Percentiles rank a stretch among this genome's conserved stretches.
Conservation (phyloP, 345 rosid species). For the Lepidium aucheri region DNA sequence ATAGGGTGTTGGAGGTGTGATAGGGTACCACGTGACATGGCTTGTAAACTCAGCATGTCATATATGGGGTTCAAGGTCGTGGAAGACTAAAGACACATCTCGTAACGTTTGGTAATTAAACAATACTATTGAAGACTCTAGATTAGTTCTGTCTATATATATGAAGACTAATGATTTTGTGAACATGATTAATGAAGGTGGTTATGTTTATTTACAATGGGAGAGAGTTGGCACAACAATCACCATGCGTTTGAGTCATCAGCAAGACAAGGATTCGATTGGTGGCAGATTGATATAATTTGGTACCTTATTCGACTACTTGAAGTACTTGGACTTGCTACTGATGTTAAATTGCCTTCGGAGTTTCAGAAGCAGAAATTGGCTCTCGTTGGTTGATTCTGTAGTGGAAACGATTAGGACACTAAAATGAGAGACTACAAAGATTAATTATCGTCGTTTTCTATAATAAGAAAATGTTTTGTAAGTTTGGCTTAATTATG, state of each 20-base stretch:
- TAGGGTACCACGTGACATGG: conserved; percentile 75
- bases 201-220: conserved; percentile 72
- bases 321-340: conserved; percentile 56
- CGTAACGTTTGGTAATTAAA: conserved; percentile 60
- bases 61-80: conserved; percentile 71
- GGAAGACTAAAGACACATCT: conserved; percentile 79
- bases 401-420: too few relatives aligned
- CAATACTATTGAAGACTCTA: background rate
- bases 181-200: conserved; percentile 38
- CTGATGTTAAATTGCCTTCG: conserved; percentile 58
- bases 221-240: conserved; percentile 93
- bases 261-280: conserved; percentile 72
- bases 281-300: conserved; percentile 89
- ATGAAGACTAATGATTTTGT: background rate
- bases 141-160: background rate
- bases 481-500: too few relatives aligned
- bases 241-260: conserved; percentile 82
- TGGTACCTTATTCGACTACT: conserved; percentile 58
- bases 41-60: conserved; percentile 85
- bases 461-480: too few relatives aligned
- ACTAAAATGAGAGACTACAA: too few relatives aligned
- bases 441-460: too few relatives aligned
- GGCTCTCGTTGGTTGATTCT: conserved; percentile 21
- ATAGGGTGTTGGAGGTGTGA: conserved; percentile 57
- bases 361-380: conserved; percentile 46